Evolutionary conservation across 1,284 basidiomycete species (phyloP), one percentile per base, ranked within the genome.

Genomic region (Ceratobasidium sp.): DNA sequence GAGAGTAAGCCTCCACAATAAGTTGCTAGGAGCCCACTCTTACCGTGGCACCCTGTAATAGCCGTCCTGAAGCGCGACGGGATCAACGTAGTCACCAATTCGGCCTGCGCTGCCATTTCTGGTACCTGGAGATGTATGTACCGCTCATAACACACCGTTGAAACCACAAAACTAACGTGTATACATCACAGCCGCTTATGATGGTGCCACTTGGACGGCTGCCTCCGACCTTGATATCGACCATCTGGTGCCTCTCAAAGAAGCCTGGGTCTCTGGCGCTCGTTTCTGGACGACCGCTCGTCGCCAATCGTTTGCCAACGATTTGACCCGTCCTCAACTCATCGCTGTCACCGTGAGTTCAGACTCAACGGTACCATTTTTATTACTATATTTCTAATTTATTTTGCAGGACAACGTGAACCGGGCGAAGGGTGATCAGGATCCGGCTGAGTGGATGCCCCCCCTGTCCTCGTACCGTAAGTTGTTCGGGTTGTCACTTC

Each of bases 181-280:
- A n/a, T n/a, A n/a, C n/a, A 61, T 34, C 11, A 81, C 79, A 76
- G 86, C 87, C 37, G 83, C 85, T 11, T 83, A 82, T 0, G 81
- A 82, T 77, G 81, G 79, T 74, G 78, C 81, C 14, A 79, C 82
- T n/a, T 88, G 87, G 87, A 82, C 86, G 2, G 86, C 86, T 5
- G 84, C 85, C 11, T 87, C 86, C 76, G 87, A 88, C 76, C 79
- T 88, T 61, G 86, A 88, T 77, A 88, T 88, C 75, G 86, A 86
- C 74, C 76, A 83, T 81, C 7, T 14, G 43, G 37, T 58, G 41
- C 74, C 64, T 16, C 72, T 73, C 27, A 63, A 46, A 29, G 71
- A 84, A 83, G 86, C 86, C 0, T 87, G 86, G 87, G 78, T 87
- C 0, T 87, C 86, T 16, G 86, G 86, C 22, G 86, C 86, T 8